Conservation (phyloP, 2,329 filamentous ascomycete genomes). For the Aspergillus nomiae region DNA sequence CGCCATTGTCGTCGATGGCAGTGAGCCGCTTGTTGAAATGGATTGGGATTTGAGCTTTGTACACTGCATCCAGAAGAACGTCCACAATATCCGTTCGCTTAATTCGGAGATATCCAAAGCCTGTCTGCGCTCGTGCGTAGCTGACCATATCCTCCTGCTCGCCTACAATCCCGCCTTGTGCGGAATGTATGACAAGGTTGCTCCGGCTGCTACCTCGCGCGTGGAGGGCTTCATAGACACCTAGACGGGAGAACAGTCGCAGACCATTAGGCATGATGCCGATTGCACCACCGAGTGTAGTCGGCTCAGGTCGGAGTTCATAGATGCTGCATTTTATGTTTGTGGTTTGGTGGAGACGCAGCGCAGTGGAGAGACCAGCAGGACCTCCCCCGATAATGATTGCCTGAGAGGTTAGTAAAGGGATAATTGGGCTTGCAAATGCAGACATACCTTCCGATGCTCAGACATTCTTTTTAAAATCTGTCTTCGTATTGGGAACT, state of each 20-base stretch:
- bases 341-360: constrained; percentile 19
- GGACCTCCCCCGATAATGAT: constrained; percentile 27
- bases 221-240: constrained; percentile 15
- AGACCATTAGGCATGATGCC: constrained; percentile 34
- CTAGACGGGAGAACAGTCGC: constrained; percentile 29
- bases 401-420: constrained; percentile 5
- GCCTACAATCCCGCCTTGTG: not conserved
- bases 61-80: not conserved
- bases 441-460: not conserved
- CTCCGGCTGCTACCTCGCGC: not conserved
- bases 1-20: not conserved
- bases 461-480: not conserved
- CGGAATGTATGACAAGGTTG: not conserved
- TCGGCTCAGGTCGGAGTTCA: constrained; percentile 32
- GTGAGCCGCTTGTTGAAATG: not conserved
- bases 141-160: not conserved
- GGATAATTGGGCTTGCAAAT: not conserved
- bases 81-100: not conserved
- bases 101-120: not conserved
- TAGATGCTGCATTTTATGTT: constrained; percentile 25
- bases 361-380: constrained; percentile 23
- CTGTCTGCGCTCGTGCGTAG: not conserved
- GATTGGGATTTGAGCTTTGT: not conserved
- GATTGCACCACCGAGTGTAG: constrained; percentile 34
- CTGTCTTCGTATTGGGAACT: not conserved